Evolutionary conservation across 176 grass and related monocot genomes (phyloP), one percentile per base, ranked within the genome.

Genomic region (Aegilops bicornis): DNA sequence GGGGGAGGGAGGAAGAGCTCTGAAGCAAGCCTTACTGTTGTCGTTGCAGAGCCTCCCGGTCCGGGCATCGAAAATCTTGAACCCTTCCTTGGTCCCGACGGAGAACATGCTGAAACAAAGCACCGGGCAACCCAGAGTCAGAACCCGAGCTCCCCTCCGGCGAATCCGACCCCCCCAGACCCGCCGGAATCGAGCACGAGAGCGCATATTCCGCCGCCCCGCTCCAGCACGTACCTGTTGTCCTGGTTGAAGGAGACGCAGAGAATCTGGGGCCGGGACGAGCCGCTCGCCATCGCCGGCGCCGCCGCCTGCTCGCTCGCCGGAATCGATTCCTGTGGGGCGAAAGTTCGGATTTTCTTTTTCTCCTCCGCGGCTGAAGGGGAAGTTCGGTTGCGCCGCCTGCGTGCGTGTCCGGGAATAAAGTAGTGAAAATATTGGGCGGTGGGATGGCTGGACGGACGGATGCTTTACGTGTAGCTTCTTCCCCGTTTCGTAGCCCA

Each of bases 241-340:
- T 96, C 93, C 84, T 98, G 96, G 70, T 98, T 98, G 88, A 98
- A 98, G 52, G 96, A 96, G 67, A 88, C 93, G 78, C 91, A 96
- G 68, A 96, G 87, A 73, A 98, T 83, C 52, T 88, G 91, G 7
- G 91, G 89, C 30, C 84, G 22, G 29, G 86, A 25, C 69, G 96
- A 90, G 68, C 88, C 86, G 87, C 84, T 94, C 85, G 90, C 93
- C 96, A 98, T 98, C 32, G 76, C 74, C 48, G 17, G 39, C 50
- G 43, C 7, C n/a, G 71, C 42, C 65, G 40, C 13, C 32, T 32
- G 52, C 22, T 73, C 69, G 22, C 12, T 58, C 54, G 56, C 10
- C 30, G 8, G 81, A 73, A 73, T 74, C 71, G 22, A 50, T 11
- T 73, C 23, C 52, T 33, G 24, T 36, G 32, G 61, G 32, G 31